These are phyloP conservation scores for Xylaria bambusicola DNA, from an alignment of 495 filamentous ascomycete species.

Conservation along the genomic window DNA sequence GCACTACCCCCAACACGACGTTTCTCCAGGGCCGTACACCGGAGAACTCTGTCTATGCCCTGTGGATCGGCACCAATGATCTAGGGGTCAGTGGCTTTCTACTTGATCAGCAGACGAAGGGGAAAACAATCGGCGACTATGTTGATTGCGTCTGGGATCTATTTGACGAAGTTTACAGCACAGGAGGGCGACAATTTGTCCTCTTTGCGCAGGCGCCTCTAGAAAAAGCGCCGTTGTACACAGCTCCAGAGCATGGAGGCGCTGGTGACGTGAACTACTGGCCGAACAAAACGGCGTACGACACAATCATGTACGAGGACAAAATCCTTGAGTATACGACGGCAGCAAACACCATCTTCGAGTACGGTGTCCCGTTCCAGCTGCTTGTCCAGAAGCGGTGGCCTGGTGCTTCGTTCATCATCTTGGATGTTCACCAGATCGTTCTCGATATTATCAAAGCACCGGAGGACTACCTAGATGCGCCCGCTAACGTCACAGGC, in stretches of 20 bases:
- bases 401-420: constrained; percentile 60
- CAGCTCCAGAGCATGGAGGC: constrained; percentile 51
- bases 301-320: constrained; percentile 55
- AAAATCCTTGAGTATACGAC: constrained; percentile 66
- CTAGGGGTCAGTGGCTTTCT: constrained; percentile 64
- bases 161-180: constrained; percentile 60
- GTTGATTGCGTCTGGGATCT: constrained; percentile 63
- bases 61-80: constrained; percentile 83
- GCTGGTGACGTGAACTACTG: constrained; percentile 56
- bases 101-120: constrained; percentile 58
- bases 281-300: constrained; percentile 54
- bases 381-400: constrained; percentile 53
- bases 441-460: constrained; percentile 63
- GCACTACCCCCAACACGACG: constrained; percentile 40
- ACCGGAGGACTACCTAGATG: constrained; percentile 60
- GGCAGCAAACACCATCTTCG: constrained; percentile 61
- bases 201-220: constrained; percentile 66
- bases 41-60: constrained; percentile 66
- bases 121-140: constrained; percentile 62
- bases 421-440: constrained; percentile 66
- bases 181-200: constrained; percentile 69
- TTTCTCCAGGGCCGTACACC: constrained; percentile 53
- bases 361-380: constrained; percentile 62
- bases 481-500: constrained; percentile 64
- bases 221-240: constrained; percentile 63